Conservation (phyloP, 495 filamentous ascomycete genomes). For the Xylaria grammica region DNA sequence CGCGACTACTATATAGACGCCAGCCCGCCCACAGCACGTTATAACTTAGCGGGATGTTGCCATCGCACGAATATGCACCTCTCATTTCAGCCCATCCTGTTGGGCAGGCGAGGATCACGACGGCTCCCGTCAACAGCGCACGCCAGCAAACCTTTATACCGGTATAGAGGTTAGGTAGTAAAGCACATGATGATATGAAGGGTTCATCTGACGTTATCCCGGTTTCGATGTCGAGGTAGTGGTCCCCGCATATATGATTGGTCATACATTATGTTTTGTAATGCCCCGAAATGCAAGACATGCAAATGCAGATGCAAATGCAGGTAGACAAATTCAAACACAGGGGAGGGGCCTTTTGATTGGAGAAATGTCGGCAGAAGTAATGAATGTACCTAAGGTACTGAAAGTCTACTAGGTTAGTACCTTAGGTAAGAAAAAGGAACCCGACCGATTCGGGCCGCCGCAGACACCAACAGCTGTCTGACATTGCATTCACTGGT, state of each 20-base stretch:
- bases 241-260: slow-evolving; percentile 10
- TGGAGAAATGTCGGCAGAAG: slow-evolving; percentile 1
- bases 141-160: not conserved
- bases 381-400: slow-evolving; percentile 1
- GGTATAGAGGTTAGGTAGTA: not conserved
- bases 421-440: not conserved
- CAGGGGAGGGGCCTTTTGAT: not conserved
- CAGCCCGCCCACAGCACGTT: not conserved
- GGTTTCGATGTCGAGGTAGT: not conserved
- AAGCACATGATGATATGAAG: slow-evolving; percentile 5
- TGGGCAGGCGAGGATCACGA: too few relatives aligned
- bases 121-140: not conserved
- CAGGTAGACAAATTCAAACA: slow-evolving; percentile 7
- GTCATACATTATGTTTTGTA: not conserved
- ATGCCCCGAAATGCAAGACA: slow-evolving; percentile 14
- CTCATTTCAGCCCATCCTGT: too few relatives aligned
- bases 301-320: slow-evolving; percentile 8
- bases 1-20: not conserved
- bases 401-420: not conserved
- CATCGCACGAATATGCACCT: not conserved
- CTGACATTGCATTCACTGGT: not conserved
- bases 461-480: not conserved
- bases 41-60: not conserved
- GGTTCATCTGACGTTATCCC: slow-evolving; percentile 19
- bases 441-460: not conserved